phyloP scores from a whole-genome alignment of 2,329 filamentous ascomycete genomes.

The Fusarium drepaniforme region DNA sequence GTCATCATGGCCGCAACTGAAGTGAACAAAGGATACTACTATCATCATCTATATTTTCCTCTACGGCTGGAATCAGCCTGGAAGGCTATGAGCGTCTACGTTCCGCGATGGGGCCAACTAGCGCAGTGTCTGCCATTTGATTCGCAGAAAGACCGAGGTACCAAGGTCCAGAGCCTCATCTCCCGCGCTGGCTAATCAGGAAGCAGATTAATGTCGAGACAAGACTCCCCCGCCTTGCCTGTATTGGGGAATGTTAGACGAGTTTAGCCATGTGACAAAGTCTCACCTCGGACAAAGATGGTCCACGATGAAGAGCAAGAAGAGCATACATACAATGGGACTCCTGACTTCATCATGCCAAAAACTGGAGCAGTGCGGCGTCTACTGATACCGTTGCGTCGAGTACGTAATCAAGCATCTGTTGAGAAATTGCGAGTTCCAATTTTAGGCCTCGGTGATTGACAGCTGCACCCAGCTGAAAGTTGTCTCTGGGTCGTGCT shows the following conservation, averaged over 20 bases:
- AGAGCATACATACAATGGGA: not conserved
- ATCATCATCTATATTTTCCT: not conserved
- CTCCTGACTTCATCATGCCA: not conserved
- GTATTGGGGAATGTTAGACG: conserved; percentile 44
- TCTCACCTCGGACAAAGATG: conserved; percentile 12
- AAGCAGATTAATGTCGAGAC: conserved; percentile 38
- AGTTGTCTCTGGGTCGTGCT: not conserved
- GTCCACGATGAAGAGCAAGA: not conserved
- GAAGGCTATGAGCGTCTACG: not conserved
- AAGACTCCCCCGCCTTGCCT: conserved; percentile 33
- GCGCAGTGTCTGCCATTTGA: conserved; percentile 4
- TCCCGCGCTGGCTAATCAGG: conserved; percentile 35
- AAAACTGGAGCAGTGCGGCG: not conserved
- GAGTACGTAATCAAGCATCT: not conserved
- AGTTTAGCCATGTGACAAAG: conserved; percentile 41
- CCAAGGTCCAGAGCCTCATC: conserved; percentile 36
- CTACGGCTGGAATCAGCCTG: not conserved
- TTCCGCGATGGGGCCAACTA: conserved; percentile 33
- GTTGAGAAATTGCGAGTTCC: conserved; percentile 23
- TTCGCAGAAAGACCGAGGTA: conserved; percentile 20
- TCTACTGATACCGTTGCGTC: not conserved
- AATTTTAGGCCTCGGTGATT: conserved; percentile 15
- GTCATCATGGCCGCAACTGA: not conserved
- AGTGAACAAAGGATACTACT: not conserved
- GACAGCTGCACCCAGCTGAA: conserved; percentile 13